These are phyloP conservation scores for Pterocarpus santalinus DNA, from an alignment of 306 rosid genomes.

Conservation along the genomic window DNA sequence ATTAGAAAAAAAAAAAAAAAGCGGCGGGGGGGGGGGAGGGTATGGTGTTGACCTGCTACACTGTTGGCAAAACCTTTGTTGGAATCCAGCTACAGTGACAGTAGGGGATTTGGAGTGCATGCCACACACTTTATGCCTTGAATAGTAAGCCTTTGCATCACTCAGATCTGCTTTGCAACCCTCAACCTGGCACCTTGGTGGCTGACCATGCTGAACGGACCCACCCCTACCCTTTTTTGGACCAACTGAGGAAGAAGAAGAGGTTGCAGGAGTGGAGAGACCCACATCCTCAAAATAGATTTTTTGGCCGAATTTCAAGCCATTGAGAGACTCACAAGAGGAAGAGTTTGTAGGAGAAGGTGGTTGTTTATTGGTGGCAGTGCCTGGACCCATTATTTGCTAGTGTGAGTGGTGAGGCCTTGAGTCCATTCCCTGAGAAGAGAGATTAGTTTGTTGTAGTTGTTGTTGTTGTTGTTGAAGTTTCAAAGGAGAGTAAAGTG, in stretches of 20 bases:
- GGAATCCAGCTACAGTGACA: conserved; percentile 76
- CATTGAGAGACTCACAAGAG: conserved; percentile 67
- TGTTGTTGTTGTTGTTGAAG: background rate
- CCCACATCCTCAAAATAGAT: conserved; percentile 82
- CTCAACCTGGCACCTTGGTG: conserved; percentile 94
- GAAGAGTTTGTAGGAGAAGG: conserved; percentile 65
- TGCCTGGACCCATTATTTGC: conserved; percentile 58
- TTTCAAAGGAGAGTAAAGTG: conserved; percentile 44
- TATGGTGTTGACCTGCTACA: conserved; percentile 71
- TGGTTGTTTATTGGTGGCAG: conserved; percentile 51
- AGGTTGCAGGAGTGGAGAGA: conserved; percentile 46
- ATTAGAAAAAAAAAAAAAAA: too few relatives aligned
- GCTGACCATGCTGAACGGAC: conserved; percentile 56
- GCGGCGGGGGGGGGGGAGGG: background rate
- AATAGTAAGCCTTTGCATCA: conserved; percentile 88
- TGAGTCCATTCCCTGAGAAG: conserved; percentile 49
- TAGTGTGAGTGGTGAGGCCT: conserved; percentile 29
- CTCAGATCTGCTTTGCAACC: conserved; percentile 91
- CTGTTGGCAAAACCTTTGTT: conserved; percentile 98
- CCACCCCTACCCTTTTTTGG: conserved; percentile 63
- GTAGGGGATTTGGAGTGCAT: conserved; percentile 88
- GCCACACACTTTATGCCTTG: conserved; percentile 87
- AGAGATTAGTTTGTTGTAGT: conserved; percentile 11
- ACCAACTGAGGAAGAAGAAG: conserved; percentile 49
- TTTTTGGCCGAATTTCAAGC: conserved; percentile 77